Evolutionary conservation across 2,329 filamentous ascomycete genomes (phyloP), one percentile per base, ranked within the genome.

Genomic region (Colletotrichum simmondsii): DNA sequence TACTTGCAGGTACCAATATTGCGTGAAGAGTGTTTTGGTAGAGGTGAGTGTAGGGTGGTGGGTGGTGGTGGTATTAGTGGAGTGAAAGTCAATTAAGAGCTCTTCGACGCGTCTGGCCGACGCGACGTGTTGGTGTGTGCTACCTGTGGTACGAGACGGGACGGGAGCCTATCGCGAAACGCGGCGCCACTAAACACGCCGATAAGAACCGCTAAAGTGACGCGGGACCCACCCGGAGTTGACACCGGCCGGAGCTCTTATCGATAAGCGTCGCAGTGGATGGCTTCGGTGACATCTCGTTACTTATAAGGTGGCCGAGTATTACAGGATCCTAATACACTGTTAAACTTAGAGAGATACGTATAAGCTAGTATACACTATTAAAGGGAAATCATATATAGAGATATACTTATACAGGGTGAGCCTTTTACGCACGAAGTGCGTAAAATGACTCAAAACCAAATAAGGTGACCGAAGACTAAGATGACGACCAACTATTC

Each of bases 21-120:
- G 56, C 56, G 52, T 73, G 75, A 70, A 68, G 42, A 74, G 72
- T 72, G 46, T 73, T 64, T 42, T 53, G 68, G 64, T 49, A 54
- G 64, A 68, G 46, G 22, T 69, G 37, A 24, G 42, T 46, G 64
- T 46, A 59, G 32, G 26, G 24, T 58, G 58, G 12, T 22, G 59
- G 22, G 37, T 24, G 28, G 42, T 22, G 16, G 42, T 49, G 42
- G 42, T 10, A 22, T n/a, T 49, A n/a, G 63, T 74, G 72, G 72
- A 72, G 68, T 42, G 53, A 32, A 57, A 37, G 68, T 59, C 58
- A 64, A 67, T 74, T 72, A 72, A 74, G 68, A 68, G 62, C 68
- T 67, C 57, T 72, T 60, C 32, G 62, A 71, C 68, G 71, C 67
- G 62, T 71, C 71, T 14, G 5, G 14, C 6, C 10, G 59, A 74